Base-by-base conservation (phyloP, 768 basidiomycete species). In the Lactarius evosmus region DNA sequence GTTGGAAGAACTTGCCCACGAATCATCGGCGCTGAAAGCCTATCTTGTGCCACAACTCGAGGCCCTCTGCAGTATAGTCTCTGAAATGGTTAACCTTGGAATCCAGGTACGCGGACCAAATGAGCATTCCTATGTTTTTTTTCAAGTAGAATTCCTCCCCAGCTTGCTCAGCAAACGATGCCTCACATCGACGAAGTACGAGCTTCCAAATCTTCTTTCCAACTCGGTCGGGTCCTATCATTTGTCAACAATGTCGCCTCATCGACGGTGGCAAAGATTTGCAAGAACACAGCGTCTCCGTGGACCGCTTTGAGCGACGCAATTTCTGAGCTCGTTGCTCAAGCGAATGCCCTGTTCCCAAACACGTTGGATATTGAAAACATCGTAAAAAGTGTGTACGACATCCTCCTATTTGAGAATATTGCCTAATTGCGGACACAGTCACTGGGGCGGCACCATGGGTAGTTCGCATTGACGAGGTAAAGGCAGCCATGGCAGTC, bases 81-180 rank as follows among this genome's bases (percentile, higher is more conserved):
- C 87, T 1, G 91, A 91, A 65, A 82, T 94, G 11, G 88, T 94
- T 67, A 93, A 95, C 75, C 92, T 96, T 72, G 93, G 93, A 72
- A 91, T 97, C 60, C 89, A 91, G 58, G 93, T 93, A 65, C 59
- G 86, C 19, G 29, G 40, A 58, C 25, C n/a, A 29, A 56, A 22
- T 14, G 46, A 49, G 2, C 38, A 32, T 60, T 58, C 50, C 46
- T 44, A 22, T 5, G 16, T 36, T 38, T 51, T 56, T 17, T 30
- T 33, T 22, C 44, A 2, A 25, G 38, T 17, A 66, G 22, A 64
- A 27, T 29, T 57, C n/a, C 19, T 34, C 44, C 62, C 0, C 58
- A 95, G 93, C 83, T 98, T 53, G 95, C 95, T 0, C 93, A 96
- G 80, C 82, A 86, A 72, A 88, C 93, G 36, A 89, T 91, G 78